Base-by-base conservation (phyloP, 2,329 filamentous ascomycete genomes). In the Pezicula carpinea region DNA sequence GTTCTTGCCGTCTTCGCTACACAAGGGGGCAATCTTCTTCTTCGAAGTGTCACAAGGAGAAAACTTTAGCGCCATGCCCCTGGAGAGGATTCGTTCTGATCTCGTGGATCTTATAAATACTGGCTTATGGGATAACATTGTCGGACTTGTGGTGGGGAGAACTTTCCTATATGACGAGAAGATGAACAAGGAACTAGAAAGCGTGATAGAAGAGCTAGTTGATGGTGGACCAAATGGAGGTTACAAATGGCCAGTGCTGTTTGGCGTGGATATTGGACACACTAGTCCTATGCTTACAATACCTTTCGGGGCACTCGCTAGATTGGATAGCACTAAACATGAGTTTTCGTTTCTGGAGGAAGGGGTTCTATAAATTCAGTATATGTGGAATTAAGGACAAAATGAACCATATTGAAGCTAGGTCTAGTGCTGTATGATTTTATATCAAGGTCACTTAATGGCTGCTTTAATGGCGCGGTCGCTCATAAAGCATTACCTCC, bases 241-340 rank as follows among this genome's bases (percentile, higher is more conserved):
- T 7, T 21, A 35, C 15, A 32, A 39, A 31, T 51, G 39, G 19
- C 52, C 52, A 5, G 43, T 54, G 32, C 32, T 54, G 35, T 38
- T 51, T 23, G 51, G 44, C 15, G 50, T 54, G 11, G 53, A 53
- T 48, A 40, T 51, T 33, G 50, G 53, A 6, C 53, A 53, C 47
- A 51, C 50, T 43, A 47, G 43, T 49, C 53, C 53, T 15, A 49
- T 54, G 34, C 21, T 56, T 33, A 56, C 53, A 18, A 42, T 56
- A 23, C 52, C 53, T n/a, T 43, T 56, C 15, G 43, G 43, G 22
- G 48, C 44, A 35, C 18, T 46, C 26, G 34, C 43, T n/a, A 56
- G 49, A 23, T 41, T 56, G 22, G 44, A 53, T 47, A 47, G 22
- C 22, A 23, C 22, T 23, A 23, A 23, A 23, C 22, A 23, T 23